Evolutionary conservation across 129 eudicot genomes (phyloP), one percentile per base, ranked within the genome.

Genomic region (Flaveria sonorensis): DNA sequence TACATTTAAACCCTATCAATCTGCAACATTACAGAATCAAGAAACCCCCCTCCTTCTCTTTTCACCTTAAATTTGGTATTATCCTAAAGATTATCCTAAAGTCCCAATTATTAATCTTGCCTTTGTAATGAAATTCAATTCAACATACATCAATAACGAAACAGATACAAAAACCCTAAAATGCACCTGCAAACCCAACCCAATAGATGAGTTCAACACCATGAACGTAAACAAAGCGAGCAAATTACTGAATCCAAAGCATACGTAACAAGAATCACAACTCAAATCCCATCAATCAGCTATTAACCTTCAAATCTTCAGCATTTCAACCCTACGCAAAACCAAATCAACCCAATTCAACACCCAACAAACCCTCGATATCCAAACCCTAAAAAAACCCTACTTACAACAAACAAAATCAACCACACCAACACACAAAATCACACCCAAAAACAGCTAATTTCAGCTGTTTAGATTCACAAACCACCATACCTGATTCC

Each of bases 341-440:
- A 6, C 28, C 47, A 48, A 63, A 47, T 20, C 63, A 64, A 6
- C 62, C 72, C 1, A 61, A 60, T 62, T 63, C 24, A 42, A 12
- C 46, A 23, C 51, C 6, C 68, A 52, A 72, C 20, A 26, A 32
- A 46, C 21, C 72, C 82, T 68, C 81, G 57, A 68, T 55, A 53
- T 71, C 65, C 23, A 80, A 80, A 80, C 73, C 84, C 84, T 70
- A 40, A 81, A 73, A 26, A 36, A 80, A 66, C 72, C 83, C 79
- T 61, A 73, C 69, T 81, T 46, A 11, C 70, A 40, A 11, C 14
- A 53, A 79, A 71, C 5, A 56, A 68, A 65, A 66, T 42, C 75
- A 67, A 43, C 46, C 46, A 10, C 52, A 20, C 9, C 21, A 65
- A 45, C 73, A 73, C 70, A 71, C 36, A 12, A 61, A 55, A 55